Evolutionary conservation across 148 eudicot genomes (phyloP).

Genomic region (Polygonum aviculare): DNA sequence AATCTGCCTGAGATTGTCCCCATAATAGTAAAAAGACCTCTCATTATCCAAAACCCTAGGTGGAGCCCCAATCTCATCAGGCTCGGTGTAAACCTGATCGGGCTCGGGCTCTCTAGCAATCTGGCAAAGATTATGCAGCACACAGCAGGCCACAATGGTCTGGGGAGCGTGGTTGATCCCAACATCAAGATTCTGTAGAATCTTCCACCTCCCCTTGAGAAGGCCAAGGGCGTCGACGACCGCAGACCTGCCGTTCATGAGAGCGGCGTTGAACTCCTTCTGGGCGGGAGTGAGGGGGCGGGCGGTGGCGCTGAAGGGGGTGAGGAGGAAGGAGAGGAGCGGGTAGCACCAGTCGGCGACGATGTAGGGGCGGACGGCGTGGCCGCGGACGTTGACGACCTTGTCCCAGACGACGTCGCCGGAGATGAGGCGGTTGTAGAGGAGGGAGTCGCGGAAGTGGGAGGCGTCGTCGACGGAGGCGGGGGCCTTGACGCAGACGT

Average conservation of each 20-base stretch:
- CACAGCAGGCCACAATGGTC: constrained; percentile 95
- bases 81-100: constrained; percentile 57
- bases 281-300: constrained; percentile 54
- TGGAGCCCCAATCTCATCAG: constrained; percentile 55
- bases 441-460: constrained; percentile 76
- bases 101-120: constrained; percentile 95
- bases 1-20: constrained; percentile 67
- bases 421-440: constrained; percentile 67
- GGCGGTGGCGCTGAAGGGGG: constrained; percentile 44
- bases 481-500: constrained; percentile 89
- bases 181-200: constrained; percentile 77
- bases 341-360: constrained; percentile 88
- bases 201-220: constrained; percentile 92
- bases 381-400: constrained; percentile 70
- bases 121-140: constrained; percentile 94
- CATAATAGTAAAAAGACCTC: constrained; percentile 55
- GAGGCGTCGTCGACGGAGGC: constrained; percentile 74
- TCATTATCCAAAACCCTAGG: constrained; percentile 72
- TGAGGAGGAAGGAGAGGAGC: constrained; percentile 68
- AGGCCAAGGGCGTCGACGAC: constrained; percentile 81
- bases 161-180: constrained; percentile 92
- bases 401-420: constrained; percentile 88
- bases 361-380: constrained; percentile 72
- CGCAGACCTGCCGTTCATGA: constrained; percentile 68
- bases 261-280: constrained; percentile 59